Evolutionary conservation across 108 stramenopile species (phyloP).

Genomic region (Cylindrotheca fusiformis): DNA sequence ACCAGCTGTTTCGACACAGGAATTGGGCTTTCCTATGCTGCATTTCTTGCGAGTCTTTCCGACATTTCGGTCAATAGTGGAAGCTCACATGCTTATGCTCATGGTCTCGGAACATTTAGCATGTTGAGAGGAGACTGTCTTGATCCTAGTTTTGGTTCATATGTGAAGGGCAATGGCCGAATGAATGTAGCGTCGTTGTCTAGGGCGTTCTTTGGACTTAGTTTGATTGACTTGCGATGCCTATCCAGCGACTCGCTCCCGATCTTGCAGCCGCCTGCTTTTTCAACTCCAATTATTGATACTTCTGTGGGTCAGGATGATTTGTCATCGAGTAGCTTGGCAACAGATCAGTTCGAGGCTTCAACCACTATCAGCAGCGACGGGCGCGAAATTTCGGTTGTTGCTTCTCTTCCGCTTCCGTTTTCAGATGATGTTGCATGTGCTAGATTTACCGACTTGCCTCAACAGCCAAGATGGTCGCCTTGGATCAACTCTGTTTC

Average conservation of each 20-base stretch:
- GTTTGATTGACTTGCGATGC: conserved; percentile 63
- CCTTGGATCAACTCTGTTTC: conserved; percentile 85
- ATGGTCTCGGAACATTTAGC: conserved; percentile 78
- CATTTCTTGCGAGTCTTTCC: conserved; percentile 64
- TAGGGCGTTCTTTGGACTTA: conserved; percentile 68
- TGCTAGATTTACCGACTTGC: conserved; percentile 79
- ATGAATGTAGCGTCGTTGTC: conserved; percentile 75
- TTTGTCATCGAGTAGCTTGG: neutral
- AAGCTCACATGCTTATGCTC: conserved; percentile 37
- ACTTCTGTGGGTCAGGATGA: neutral
- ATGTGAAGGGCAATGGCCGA: conserved; percentile 65
- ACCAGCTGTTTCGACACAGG: conserved; percentile 83
- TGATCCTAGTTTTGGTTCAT: conserved; percentile 76
- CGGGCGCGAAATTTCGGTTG: conserved; percentile 67
- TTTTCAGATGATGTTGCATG: conserved; percentile 78
- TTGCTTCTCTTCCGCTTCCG: conserved; percentile 74
- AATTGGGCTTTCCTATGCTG: conserved; percentile 63
- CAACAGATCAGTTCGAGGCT: conserved; percentile 38
- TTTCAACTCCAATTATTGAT: neutral
- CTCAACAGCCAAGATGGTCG: conserved; percentile 84
- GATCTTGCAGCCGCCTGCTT: neutral
- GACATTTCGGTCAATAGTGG: conserved; percentile 36
- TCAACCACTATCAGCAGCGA: conserved; percentile 43
- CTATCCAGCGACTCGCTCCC: conserved; percentile 22
- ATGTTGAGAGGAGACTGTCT: conserved; percentile 69